Evolutionary conservation across 2,329 filamentous ascomycete species (phyloP), one percentile per base, ranked within the genome.

Genomic region (Colletotrichum kahawae): DNA sequence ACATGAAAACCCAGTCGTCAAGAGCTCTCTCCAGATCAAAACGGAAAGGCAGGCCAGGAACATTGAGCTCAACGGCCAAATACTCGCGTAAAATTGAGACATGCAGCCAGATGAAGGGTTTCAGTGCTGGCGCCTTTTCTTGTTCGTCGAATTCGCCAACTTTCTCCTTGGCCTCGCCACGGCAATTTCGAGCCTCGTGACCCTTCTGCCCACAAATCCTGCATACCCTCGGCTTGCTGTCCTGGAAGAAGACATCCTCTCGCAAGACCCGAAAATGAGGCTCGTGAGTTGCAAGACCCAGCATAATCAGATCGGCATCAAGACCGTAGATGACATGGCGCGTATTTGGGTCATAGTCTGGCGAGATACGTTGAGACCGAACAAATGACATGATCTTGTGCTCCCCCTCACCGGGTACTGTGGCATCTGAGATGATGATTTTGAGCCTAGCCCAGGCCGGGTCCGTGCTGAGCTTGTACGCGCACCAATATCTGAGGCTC

Each of bases 371-470:
- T 85, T 99, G 97, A 48, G 96, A 98, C 80, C 97, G 93, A 78
- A 99, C 92, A 83, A 98, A 99, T 79, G 97, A 93, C 97, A 99
- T 99, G 82, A 99, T 98, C 85, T 99, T 99, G 85, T 99, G 97
- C 87, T 99, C 97, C 83, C 97, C 97, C 86, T 99, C 97, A 82
- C 97, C 97, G 70, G 97, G 97, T 51, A 99, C 96, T 54, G 96
- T 98, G 69, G 97, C 96, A 88, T 99, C 97, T 10, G 97, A 99
- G 79, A 99, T 98, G 84, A 99, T 97, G 83, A 99, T 91, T 89
- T 99, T 99, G 83, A 98, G 89, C 83, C 95, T 95, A 77, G 94
- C 95, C 97, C 97, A 99, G 65, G 93, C 95, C 36, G 96, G 95
- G 83, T 99, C 97, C 31, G 95, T 98, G 84, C 97, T 98, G 78